A percentile compares a stretch with the other conserved stretches of the same genome.
Conservation (phyloP, 2,329 filamentous ascomycete species). For the Talaromyces sp. region DNA sequence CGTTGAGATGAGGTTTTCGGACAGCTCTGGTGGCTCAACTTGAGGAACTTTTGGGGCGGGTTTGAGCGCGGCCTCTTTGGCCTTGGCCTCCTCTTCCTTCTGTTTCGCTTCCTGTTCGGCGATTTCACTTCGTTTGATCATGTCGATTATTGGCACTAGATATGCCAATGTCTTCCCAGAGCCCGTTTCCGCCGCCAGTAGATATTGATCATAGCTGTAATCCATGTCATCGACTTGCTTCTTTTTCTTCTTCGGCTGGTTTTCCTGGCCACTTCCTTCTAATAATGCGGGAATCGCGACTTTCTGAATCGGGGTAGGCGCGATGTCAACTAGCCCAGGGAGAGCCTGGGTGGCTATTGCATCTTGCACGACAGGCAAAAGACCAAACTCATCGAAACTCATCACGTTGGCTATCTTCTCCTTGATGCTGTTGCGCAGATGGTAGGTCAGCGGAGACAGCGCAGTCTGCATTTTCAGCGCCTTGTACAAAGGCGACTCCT, state of each 20-base stretch:
- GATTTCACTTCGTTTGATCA: conserved; percentile 70
- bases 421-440: conserved; percentile 59
- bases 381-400: conserved; percentile 72
- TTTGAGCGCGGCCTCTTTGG: conserved; percentile 48
- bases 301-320: conserved; percentile 82
- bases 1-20: conserved; percentile 61
- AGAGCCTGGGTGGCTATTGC: conserved; percentile 70
- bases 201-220: conserved; percentile 58
- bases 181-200: conserved; percentile 91
- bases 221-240: conserved; percentile 27
- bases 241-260: conserved; percentile 22
- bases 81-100: conserved; percentile 48
- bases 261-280: conserved; percentile 44
- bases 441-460: conserved; percentile 71
- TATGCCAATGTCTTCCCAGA: conserved; percentile 97
- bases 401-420: conserved; percentile 59
- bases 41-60: conserved; percentile 55
- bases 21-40: conserved; percentile 52
- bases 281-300: conserved; percentile 81
- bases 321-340: conserved; percentile 65
- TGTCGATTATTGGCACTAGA: conserved; percentile 75
- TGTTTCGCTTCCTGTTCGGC: conserved; percentile 58
- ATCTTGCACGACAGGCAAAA: conserved; percentile 66
- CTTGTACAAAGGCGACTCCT: conserved; percentile 57
- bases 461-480: conserved; percentile 91